Evolutionary conservation across 495 filamentous ascomycete species (phyloP).

Genomic region (Tetracladium setigerum): DNA sequence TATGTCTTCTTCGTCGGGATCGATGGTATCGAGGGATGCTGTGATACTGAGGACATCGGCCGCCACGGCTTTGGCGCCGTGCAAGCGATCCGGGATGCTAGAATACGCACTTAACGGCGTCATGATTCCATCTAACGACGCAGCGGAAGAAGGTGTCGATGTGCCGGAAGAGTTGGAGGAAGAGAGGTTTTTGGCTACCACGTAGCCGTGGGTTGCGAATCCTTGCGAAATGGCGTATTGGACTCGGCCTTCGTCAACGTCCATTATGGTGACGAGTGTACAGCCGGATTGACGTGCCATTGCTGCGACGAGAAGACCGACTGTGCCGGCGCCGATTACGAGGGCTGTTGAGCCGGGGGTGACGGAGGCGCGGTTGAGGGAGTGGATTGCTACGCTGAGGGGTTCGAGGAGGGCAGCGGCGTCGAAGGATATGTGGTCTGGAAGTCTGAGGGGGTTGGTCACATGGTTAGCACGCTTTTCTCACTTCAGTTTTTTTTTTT

Average conservation of each 20-base stretch:
- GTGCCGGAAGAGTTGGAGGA: conserved; percentile 27
- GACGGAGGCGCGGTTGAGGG: conserved; percentile 53
- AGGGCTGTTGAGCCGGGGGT: conserved; percentile 53
- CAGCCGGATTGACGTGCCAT: conserved; percentile 63
- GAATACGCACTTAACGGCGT: conserved; percentile 34
- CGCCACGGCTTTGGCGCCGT: conserved; percentile 52
- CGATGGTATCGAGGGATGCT: conserved; percentile 13
- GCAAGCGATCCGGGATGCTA: conserved; percentile 38
- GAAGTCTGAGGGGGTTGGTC: conserved; percentile 44
- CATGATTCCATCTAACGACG: conserved; percentile 28
- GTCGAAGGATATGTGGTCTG: conserved; percentile 60
- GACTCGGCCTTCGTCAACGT: conserved; percentile 73
- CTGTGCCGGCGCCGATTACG: conserved; percentile 79
- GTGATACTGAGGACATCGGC: conserved; percentile 43
- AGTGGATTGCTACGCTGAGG: conserved; percentile 78
- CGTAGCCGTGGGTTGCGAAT: conserved; percentile 62
- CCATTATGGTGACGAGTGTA: conserved; percentile 64
- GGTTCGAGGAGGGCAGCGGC: conserved; percentile 81
- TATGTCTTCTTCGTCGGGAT: conserved; percentile 42
- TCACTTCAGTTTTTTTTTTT: not conserved
- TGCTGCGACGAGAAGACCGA: conserved; percentile 71
- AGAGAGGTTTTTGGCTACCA: conserved; percentile 46
- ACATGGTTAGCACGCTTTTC: conserved; percentile 15
- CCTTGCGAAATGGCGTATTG: conserved; percentile 63
- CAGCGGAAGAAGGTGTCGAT: conserved; percentile 22